Base-by-base conservation (phyloP, 2,329 filamentous ascomycete genomes). In the Aspergillus alliaceus region DNA sequence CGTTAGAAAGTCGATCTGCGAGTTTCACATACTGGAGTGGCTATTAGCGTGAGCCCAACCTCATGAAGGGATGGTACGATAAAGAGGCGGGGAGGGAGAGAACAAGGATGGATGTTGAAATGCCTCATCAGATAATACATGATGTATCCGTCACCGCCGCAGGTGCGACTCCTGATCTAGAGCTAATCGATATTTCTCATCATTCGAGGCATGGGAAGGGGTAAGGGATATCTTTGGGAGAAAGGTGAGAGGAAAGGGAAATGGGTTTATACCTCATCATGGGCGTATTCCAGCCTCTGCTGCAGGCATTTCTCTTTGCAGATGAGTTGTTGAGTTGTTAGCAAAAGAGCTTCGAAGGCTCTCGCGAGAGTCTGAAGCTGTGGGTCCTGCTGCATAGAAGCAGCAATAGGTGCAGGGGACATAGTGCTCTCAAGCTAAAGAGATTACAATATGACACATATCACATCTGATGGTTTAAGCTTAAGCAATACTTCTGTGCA, bases 111-210 rank as follows among this genome's bases (percentile, higher is more conserved):
- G 56, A 52, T 39, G 9, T 25, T 32, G n/a, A 56, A 53, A 44
- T 46, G 53, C 25, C 78, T 75, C 72, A 68, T 81, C 79, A 80
- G 78, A 74, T 79, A 79, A 82, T 80, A 81, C 74, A 81, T 81
- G 77, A 73, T 75, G 67, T 84, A 75, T 89, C 86, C 80, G 82
- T 90, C 88, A 84, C 76, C 70, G 80, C 79, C 81, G 79, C 80
- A 75, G 62, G 68, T 71, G 82, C 79, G 84, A 82, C 86, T 90
- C 83, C 82, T 88, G 88, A 90, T 91, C 89, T 91, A 91, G 89
- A 91, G 89, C 89, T 91, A 90, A 89, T 76, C 69, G 72, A 68
- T 68, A 69, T 77, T 74, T 78, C 73, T 82, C 81, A 74, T 82
- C 79, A 81, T 77, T 61, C 68, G 71, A 75, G 69, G 72, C 66